Conservation (phyloP, 169 alveolate species). For the Amoebophrya sp. region DNA sequence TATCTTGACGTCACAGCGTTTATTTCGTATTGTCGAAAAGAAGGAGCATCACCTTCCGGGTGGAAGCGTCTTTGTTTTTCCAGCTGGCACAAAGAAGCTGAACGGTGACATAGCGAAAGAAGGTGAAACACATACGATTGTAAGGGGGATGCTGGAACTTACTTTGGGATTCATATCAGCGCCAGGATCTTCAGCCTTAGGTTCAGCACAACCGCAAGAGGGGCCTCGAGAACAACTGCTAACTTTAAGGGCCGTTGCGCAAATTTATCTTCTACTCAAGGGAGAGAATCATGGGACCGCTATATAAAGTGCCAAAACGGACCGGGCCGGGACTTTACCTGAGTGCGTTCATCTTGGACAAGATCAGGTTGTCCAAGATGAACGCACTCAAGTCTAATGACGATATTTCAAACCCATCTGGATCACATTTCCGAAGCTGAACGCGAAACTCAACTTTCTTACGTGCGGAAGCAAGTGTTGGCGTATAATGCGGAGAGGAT, state of each 20-base stretch:
- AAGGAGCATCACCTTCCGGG: not conserved
- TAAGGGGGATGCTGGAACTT: not conserved
- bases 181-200: too few relatives aligned
- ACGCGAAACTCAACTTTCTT: not conserved
- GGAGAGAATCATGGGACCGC: too few relatives aligned
- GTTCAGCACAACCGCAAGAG: too few relatives aligned
- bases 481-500: too few relatives aligned
- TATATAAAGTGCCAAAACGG: not conserved
- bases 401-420: not conserved
- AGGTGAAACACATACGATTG: not conserved
- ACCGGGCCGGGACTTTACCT: not conserved
- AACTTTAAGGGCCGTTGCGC: too few relatives aligned
- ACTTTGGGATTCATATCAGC: too few relatives aligned
- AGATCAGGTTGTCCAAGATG: too few relatives aligned
- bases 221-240: too few relatives aligned
- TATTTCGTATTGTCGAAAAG: not conserved
- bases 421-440: not conserved
- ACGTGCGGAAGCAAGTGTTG: not conserved
- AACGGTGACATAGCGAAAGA: constrained; percentile 14
- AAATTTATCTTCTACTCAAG: too few relatives aligned
- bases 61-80: not conserved
- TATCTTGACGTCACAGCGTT: not conserved
- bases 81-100: not conserved
- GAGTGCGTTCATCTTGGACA: not conserved
- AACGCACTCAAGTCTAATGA: too few relatives aligned